These are phyloP conservation scores for Kurtzmaniella cleridarum DNA, from an alignment of 805 yeast genomes.

Conservation along the genomic window DNA sequence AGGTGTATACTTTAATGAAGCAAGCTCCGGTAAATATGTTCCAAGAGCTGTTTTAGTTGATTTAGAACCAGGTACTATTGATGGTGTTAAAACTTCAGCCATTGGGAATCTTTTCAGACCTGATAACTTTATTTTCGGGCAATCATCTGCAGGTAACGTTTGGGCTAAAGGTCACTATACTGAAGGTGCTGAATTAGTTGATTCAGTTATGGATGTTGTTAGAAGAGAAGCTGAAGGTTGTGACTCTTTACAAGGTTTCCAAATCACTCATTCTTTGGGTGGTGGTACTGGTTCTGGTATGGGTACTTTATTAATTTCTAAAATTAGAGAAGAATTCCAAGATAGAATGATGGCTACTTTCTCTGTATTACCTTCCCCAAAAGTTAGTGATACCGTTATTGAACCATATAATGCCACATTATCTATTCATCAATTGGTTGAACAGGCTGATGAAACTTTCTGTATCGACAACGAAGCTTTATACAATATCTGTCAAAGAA, in stretches of 20 bases:
- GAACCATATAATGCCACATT: conserved; percentile 94
- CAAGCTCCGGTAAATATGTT: conserved; percentile 81
- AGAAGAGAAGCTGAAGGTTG: conserved; percentile 93
- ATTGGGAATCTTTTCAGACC: conserved; percentile 88
- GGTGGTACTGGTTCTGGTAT: conserved; percentile 97
- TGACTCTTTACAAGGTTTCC: conserved; percentile 93
- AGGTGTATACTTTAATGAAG: conserved; percentile 85
- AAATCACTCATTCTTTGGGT: conserved; percentile 55
- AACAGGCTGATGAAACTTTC: conserved; percentile 87
- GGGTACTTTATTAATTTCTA: conserved; percentile 84
- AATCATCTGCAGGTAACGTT: conserved; percentile 89
- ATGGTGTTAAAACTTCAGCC: conserved; percentile 72
- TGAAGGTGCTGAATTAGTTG: conserved; percentile 92
- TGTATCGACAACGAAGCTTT: conserved; percentile 94
- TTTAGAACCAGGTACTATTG: conserved; percentile 92
- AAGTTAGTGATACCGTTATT: conserved; percentile 87
- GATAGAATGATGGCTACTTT: conserved; percentile 96
- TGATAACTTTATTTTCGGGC: conserved; percentile 84
- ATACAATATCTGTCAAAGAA: conserved; percentile 82
- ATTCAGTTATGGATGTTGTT: conserved; percentile 80
- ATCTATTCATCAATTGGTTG: conserved; percentile 87
- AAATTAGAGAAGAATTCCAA: conserved; percentile 87
- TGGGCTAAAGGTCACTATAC: conserved; percentile 98
- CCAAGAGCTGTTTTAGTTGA: conserved; percentile 92
- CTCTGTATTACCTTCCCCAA: conserved; percentile 89